Evolutionary conservation across 495 filamentous ascomycete genomes (phyloP), one percentile per base, ranked within the genome.

Genomic region (Elasticomyces elasticus): DNA sequence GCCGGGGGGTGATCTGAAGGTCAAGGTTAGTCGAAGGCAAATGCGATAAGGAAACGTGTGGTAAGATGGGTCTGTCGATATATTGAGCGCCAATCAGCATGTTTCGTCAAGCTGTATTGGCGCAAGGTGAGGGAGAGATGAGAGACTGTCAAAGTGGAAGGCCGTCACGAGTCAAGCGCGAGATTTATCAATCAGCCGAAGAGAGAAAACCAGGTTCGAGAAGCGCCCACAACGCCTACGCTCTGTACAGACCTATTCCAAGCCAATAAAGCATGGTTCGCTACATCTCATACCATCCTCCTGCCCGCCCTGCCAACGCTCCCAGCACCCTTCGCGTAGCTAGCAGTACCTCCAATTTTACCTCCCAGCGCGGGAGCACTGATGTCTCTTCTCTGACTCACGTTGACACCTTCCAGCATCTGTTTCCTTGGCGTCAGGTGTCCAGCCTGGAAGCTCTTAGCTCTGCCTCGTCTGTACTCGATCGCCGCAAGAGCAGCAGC

Each of bases 401-500:
- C 49, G 10, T 56, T 49, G 13, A 19, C 56, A 1, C 48, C 58
- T 22, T 64, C 62, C 52, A 69, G 46, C 69, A 69, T 66, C 63
- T 66, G 61, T 64, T 64, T 66, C 49, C 56, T 41, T 49, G 69
- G 68, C 62, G 69, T 70, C 35, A 56, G 51, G 22, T 66, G 61
- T 13, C 69, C 69, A 15, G 54, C 44, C 1, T 67, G 67, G 42
- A 72, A 61, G 40, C 66, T 69, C 57, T 65, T 62, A 27, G 69
- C 69, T 9, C 69, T 42, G 0, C 69, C 69, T 11, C 69, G 41
- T 11, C 69, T 58, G 49, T 65, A 63, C 28, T 66, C 60, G 46
- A 72, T 72, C 28, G 58, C 56, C 26, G 65, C 69, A 11, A 72
- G 62, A 15, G 69, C 69, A 2, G 68, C 69, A 15, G 64, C 68